Conservation (phyloP, 495 filamentous ascomycete genomes). For the Podospora didyma region DNA sequence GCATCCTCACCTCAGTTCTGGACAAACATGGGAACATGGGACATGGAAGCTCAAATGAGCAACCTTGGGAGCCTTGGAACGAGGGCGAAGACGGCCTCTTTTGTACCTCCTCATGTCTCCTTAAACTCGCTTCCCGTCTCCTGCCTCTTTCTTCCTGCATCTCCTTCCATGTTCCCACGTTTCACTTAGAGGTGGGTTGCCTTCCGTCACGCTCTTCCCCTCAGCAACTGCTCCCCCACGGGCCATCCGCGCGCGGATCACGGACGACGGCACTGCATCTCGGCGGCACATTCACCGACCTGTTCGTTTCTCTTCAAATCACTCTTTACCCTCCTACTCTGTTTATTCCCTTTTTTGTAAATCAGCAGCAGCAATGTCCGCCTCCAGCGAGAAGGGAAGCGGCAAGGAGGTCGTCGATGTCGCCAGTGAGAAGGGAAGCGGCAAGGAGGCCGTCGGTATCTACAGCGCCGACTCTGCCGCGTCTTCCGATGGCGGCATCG, state of each 20-base stretch:
- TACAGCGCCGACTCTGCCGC: not conserved
- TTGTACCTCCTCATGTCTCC: not conserved
- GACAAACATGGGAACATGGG: too few species aligned
- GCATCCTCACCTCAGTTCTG: too few species aligned
- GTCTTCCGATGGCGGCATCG: slow-evolving; percentile 13
- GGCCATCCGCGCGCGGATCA: too few species aligned
- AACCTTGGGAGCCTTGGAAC: not conserved
- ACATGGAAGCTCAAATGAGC: not conserved
- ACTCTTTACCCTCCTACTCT: not conserved
- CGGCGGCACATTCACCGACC: not conserved
- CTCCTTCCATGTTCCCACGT: not conserved
- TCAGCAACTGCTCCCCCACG: not conserved
- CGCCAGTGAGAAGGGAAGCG: not conserved
- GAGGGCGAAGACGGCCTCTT: not conserved
- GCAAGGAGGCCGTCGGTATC: not conserved
- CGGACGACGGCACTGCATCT: not conserved
- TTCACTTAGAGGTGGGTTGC: not conserved
- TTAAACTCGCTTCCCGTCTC: not conserved
- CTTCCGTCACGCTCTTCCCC: not conserved
- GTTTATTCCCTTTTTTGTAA: not conserved
- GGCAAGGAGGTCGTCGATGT: not conserved
- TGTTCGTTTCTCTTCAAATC: not conserved
- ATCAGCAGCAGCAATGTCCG: not conserved
- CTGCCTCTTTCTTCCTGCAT: not conserved
- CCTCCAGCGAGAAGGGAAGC: not conserved